A percentile compares a stretch with the other conserved stretches of the same genome.
Evolutionary conservation across 1,284 basidiomycete species (phyloP).

Genomic region (Hemileccinum hortonii): DNA sequence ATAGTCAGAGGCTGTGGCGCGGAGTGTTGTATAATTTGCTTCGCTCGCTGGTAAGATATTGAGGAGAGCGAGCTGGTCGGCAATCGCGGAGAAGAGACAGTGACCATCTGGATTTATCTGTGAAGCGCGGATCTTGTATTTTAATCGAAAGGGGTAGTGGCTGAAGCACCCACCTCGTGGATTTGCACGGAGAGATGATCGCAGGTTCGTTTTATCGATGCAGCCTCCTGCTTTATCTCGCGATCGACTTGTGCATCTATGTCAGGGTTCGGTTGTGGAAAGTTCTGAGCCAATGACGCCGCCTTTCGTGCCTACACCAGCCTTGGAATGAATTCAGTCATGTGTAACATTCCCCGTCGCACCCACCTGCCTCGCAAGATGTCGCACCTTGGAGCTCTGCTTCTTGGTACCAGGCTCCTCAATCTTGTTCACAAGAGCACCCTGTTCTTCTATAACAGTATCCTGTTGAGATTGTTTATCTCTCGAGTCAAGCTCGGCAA

Average conservation of each 20-base stretch:
- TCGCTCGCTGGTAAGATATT: slow-evolving; percentile 55
- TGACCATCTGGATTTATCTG: slow-evolving; percentile 95
- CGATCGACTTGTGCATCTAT: slow-evolving; percentile 64
- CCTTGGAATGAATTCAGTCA: neutral
- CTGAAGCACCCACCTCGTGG: slow-evolving; percentile 57
- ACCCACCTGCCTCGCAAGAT: slow-evolving; percentile 76
- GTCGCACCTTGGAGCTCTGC: slow-evolving; percentile 70
- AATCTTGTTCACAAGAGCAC: slow-evolving; percentile 2
- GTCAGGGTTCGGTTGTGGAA: slow-evolving; percentile 58
- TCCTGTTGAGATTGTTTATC: slow-evolving; percentile 50
- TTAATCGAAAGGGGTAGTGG: neutral
- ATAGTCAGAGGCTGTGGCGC: slow-evolving; percentile 77
- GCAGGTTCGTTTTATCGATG: slow-evolving; percentile 68
- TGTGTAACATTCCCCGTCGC: neutral
- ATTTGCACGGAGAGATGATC: slow-evolving; percentile 66
- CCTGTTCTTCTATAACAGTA: slow-evolving; percentile 48
- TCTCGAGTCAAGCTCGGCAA: slow-evolving; percentile 68
- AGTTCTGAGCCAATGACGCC: slow-evolving; percentile 62
- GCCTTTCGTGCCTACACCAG: slow-evolving; percentile 70
- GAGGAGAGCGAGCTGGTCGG: slow-evolving; percentile 79
- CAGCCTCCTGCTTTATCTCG: slow-evolving; percentile 73
- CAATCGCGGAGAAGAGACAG: slow-evolving; percentile 91
- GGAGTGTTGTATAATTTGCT: slow-evolving; percentile 60
- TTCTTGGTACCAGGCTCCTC: slow-evolving; percentile 37
- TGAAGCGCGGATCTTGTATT: slow-evolving; percentile 3